Percentiles rank a stretch among this genome's conserved stretches.
These are phyloP conservation scores for Solanum chmielewskii DNA, from an alignment of 257 asterid species.

Conservation along the genomic window DNA sequence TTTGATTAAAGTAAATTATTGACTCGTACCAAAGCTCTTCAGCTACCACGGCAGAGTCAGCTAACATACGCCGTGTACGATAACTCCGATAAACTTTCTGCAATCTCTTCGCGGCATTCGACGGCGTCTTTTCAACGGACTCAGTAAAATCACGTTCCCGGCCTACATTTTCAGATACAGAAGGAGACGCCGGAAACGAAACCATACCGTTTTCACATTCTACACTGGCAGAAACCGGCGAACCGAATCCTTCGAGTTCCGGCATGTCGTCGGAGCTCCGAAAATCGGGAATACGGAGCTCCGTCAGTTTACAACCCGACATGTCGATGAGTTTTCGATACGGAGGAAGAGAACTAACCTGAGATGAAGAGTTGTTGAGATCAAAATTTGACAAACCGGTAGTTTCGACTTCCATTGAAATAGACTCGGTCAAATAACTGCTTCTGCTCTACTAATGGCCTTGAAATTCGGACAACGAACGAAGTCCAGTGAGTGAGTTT, in stretches of 20 bases:
- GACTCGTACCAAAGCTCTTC: conserved; percentile 64
- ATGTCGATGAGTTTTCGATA: background rate
- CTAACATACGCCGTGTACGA: conserved; percentile 95
- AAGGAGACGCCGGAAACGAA: background rate
- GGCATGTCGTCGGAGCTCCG: background rate
- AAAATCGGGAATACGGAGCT: background rate
- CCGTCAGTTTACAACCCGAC: background rate
- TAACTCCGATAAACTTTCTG: conserved; percentile 92
- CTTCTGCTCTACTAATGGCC: background rate
- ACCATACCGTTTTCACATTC: background rate
- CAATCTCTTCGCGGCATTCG: conserved; percentile 64
- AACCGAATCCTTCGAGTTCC: background rate
- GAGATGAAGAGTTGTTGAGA: conserved; percentile 12
- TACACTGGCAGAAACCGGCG: background rate
- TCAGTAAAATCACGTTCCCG: conserved; percentile 7
- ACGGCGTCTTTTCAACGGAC: background rate
- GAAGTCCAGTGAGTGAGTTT: background rate
- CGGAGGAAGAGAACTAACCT: background rate
- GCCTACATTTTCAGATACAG: background rate
- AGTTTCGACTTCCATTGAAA: conserved; percentile 54
- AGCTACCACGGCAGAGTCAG: conserved; percentile 93
- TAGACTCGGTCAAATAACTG: background rate
- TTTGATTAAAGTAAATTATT: background rate
- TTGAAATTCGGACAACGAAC: background rate
- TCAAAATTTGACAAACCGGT: conserved; percentile 34